These are phyloP conservation scores for Tolypocladium tropicale DNA, from an alignment of 2,329 filamentous ascomycete genomes.

Conservation along the genomic window DNA sequence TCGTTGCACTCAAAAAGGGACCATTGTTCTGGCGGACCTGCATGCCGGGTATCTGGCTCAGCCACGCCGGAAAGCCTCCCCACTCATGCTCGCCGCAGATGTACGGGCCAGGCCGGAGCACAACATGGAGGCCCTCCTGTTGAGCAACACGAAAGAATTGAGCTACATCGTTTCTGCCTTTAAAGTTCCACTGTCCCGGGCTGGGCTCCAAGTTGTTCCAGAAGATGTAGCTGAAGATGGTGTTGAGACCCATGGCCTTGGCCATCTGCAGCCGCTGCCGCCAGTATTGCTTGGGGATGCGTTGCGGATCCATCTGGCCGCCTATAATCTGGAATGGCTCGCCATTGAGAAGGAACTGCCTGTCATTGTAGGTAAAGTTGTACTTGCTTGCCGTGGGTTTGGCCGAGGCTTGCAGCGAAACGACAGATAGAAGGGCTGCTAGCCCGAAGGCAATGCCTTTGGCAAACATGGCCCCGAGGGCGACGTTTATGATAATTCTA, in stretches of 20 bases:
- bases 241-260: conserved; percentile 69
- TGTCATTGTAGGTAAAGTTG: conserved; percentile 1
- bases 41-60: conserved; percentile 28
- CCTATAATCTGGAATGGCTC: conserved; percentile 25
- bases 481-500: background rate
- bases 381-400: background rate
- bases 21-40: conserved; percentile 28
- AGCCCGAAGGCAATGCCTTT: background rate
- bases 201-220: conserved; percentile 37
- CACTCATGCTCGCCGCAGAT: conserved; percentile 39
- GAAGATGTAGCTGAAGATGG: conserved; percentile 46
- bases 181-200: conserved; percentile 26
- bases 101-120: conserved; percentile 36
- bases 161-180: conserved; percentile 31
- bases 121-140: conserved; percentile 29
- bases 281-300: conserved; percentile 37
- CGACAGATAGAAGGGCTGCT: background rate
- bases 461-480: background rate
- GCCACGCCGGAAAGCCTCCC: conserved; percentile 37
- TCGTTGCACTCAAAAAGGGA: conserved; percentile 26
- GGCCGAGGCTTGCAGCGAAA: background rate
- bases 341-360: conserved; percentile 3
- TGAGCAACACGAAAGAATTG: conserved; percentile 32
- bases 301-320: conserved; percentile 40
- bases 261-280: conserved; percentile 59